A percentile compares a stretch with the other conserved stretches of the same genome.
Conservation (phyloP, 805 yeast genomes). For the Schizosaccharomyces octosporus region DNA sequence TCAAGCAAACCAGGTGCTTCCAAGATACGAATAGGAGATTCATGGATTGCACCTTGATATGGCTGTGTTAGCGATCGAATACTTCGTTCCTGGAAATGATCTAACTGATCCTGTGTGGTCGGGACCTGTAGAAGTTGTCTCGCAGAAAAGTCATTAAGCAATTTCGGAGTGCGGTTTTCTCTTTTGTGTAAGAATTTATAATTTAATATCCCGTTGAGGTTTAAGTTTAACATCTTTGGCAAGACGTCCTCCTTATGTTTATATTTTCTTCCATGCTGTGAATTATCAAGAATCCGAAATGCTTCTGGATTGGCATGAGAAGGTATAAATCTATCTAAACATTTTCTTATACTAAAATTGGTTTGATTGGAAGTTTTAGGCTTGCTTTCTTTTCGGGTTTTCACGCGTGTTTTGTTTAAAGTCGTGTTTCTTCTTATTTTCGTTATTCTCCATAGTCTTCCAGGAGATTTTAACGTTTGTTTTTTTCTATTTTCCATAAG, state of each 20-base stretch:
- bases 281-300: neutral
- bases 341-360: neutral
- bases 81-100: no score
- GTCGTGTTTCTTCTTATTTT: neutral
- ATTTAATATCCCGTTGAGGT: neutral
- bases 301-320: neutral
- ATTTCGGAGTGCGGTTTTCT: neutral
- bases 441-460: neutral
- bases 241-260: neutral
- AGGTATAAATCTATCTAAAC: neutral
- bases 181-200: neutral
- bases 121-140: no score
- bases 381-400: neutral
- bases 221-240: neutral
- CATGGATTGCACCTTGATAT: neutral
- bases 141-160: no score
- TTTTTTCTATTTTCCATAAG: neutral
- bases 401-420: neutral
- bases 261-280: neutral
- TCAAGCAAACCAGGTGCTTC: slow-evolving; percentile 91
- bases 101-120: no score
- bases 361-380: neutral
- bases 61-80: neutral
- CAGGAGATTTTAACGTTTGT: neutral
- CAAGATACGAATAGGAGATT: slow-evolving; percentile 36